These are phyloP conservation scores for Candida parachauliodes DNA, from an alignment of 805 yeast genomes.

Conservation along the genomic window DNA sequence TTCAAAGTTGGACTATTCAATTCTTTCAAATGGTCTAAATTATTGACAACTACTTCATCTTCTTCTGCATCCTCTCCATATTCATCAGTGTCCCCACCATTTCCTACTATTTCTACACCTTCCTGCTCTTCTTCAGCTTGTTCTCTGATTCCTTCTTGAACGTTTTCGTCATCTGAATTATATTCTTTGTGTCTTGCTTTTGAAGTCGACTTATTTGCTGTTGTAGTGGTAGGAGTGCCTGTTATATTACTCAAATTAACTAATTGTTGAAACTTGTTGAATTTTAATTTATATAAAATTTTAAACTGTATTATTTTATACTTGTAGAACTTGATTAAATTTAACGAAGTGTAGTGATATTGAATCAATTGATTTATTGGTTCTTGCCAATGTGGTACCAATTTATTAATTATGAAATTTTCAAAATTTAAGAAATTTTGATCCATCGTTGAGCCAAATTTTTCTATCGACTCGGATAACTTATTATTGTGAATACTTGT, in stretches of 20 bases:
- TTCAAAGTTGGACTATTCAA: conserved; percentile 38
- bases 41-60: conserved; percentile 8
- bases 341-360: conserved; percentile 40
- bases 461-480: conserved; percentile 39
- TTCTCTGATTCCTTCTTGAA: neutral
- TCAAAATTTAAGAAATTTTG: conserved; percentile 48
- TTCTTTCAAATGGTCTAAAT: conserved; percentile 27
- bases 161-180: no score
- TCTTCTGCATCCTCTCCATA: conserved; percentile 1
- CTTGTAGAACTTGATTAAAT: conserved; percentile 47
- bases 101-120: neutral
- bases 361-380: conserved; percentile 47
- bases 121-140: neutral
- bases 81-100: conserved; percentile 2
- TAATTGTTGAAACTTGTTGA: conserved; percentile 36
- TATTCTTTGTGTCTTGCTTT: no score
- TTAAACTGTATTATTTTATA: conserved; percentile 49
- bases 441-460: conserved; percentile 52
- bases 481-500: conserved; percentile 13
- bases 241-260: conserved; percentile 20
- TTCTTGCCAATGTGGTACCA: conserved; percentile 45
- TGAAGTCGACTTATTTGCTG: neutral
- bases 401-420: conserved; percentile 34
- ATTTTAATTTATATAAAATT: conserved; percentile 36
- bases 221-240: conserved; percentile 5